Evolutionary conservation across 2,329 filamentous ascomycete genomes (phyloP), one percentile per base, ranked within the genome.

Genomic region (Aspergillus costaricaensis): DNA sequence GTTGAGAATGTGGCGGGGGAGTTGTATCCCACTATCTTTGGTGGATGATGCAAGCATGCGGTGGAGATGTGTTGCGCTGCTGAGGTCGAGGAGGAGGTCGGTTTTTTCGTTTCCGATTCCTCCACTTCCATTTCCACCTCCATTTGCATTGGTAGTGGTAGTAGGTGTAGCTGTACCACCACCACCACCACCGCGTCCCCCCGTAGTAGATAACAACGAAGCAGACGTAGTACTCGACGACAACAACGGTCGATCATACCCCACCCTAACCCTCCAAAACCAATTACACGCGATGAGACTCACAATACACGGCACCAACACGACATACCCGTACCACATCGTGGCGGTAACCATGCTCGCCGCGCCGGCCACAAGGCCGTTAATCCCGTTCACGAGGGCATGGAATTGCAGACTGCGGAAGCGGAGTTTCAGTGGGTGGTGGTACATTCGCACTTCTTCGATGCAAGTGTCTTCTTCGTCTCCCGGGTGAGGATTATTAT

Each of bases 251-350:
- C 79, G 74, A 54, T 79, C 75, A 58, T 85, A 84, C 0, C 81
- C 82, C 1, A 84, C 74, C 21, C 76, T 70, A 4, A 68, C 68
- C 1, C 82, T 71, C 80, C 81, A 85, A 69, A 81, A 79, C n/a
- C 76, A 70, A 54, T 85, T 85, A 66, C 79, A 80, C 7, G 78
- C 69, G 2, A 81, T 72, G 1, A 81, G 76, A 0, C 77, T 72
- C 3, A 81, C 58, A 8, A 85, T 81, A 62, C 83, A 83, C 0
- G 83, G 83, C 2, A 81, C 73, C 4, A 85, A 69, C 0, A 85
- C 74, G 0, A 83, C 72, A 52, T 86, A 86, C 2, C 80, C 83
- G 77, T 79, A 82, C 83, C 83, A 85, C 27, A 70, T 66, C 3
- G 79, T 80, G 0, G 82, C 79, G 0, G 82, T 84, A 2, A 84